phyloP scores from a whole-genome alignment of 2,329 filamentous ascomycete species.

The Coniochaeta sp. region DNA sequence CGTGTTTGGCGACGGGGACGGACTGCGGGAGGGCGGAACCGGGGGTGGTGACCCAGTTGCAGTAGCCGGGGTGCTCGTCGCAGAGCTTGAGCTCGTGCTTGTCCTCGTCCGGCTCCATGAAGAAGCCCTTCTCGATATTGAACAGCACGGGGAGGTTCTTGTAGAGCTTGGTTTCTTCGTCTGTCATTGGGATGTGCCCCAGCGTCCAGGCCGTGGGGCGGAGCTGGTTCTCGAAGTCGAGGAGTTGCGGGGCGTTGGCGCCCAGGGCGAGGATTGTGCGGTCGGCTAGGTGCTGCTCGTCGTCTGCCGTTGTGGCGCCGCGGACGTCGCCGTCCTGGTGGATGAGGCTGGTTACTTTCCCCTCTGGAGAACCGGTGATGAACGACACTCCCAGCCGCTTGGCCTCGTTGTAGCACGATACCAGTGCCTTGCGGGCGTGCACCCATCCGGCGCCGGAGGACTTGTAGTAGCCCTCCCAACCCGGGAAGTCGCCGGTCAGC shows the following conservation, averaged over 20 bases:
- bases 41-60: conserved; percentile 27
- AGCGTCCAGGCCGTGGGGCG: conserved; percentile 48
- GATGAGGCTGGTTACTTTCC: conserved; percentile 30
- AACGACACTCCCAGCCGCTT: conserved; percentile 37
- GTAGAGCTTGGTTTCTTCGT: conserved; percentile 35
- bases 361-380: conserved; percentile 29
- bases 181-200: conserved; percentile 40
- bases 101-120: conserved; percentile 40
- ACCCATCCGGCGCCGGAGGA: conserved; percentile 43
- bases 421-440: conserved; percentile 40
- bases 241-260: conserved; percentile 35
- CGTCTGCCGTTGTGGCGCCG: conserved; percentile 36
- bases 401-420: conserved; percentile 36
- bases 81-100: conserved; percentile 40
- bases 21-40: conserved; percentile 15
- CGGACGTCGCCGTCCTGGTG: conserved; percentile 28
- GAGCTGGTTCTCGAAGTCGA: conserved; percentile 44
- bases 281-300: conserved; percentile 30
- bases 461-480: conserved; percentile 43
- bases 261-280: conserved; percentile 41
- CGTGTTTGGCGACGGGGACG: conserved; percentile 17
- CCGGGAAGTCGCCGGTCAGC: conserved; percentile 38
- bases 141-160: conserved; percentile 40
- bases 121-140: conserved; percentile 41
- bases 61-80: conserved; percentile 51